Percentiles rank a stretch among this genome's conserved stretches.
These are phyloP conservation scores for Fraxinus dipetala DNA, from an alignment of 305 asterid genomes.

Conservation along the genomic window DNA sequence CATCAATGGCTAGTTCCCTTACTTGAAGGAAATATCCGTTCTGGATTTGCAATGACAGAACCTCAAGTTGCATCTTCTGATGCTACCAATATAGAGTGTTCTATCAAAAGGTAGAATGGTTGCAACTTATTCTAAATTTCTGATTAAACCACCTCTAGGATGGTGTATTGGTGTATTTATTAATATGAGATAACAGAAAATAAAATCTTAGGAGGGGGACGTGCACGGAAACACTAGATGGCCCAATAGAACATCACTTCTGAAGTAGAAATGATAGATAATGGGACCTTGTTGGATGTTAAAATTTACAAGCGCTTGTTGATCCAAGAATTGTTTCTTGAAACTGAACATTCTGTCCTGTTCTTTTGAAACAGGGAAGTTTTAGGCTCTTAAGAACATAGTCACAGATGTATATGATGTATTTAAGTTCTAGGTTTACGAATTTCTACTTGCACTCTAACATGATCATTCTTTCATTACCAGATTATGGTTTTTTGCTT, in stretches of 20 bases:
- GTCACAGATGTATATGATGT: neutral
- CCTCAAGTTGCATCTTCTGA: constrained; percentile 98
- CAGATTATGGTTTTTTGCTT: neutral
- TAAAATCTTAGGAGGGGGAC: neutral
- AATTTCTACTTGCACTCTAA: neutral
- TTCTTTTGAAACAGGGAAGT: neutral
- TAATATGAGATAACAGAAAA: neutral
- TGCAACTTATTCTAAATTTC: neutral
- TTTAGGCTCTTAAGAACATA: neutral
- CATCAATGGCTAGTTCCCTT: constrained; percentile 81
- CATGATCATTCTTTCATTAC: neutral
- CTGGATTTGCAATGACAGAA: constrained; percentile 98
- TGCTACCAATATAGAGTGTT: constrained; percentile 95
- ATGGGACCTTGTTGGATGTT: neutral
- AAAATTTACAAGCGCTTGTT: neutral
- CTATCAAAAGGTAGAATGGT: constrained; percentile 61
- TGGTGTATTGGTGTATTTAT: neutral
- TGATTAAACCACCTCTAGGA: neutral
- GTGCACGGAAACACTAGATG: neutral
- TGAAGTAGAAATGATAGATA: neutral
- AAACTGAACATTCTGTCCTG: neutral
- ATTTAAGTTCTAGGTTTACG: neutral
- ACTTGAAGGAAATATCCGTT: constrained; percentile 81
- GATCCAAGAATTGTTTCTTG: neutral
- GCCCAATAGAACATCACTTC: neutral